Evolutionary conservation across 371 early-diverging fungal species (phyloP).

Genomic region (Mortierella sp.): DNA sequence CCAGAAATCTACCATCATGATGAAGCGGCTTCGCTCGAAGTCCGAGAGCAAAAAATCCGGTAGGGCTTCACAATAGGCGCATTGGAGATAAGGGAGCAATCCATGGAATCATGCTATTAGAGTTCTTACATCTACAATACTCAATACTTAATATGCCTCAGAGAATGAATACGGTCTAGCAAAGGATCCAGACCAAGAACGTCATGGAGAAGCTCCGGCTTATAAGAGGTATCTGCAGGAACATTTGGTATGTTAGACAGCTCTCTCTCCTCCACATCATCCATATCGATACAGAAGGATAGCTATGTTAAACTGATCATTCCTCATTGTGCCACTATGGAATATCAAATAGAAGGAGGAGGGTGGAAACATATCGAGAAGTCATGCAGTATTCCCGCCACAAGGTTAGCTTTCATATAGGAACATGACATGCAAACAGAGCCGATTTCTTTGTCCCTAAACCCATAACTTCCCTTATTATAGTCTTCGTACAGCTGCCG

Average conservation of each 20-base stretch:
- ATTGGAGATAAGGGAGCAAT: too few species aligned
- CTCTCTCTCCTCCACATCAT: too few species aligned
- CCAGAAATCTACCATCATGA: slow-evolving; percentile 47
- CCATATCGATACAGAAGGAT: too few species aligned
- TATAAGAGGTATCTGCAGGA: slow-evolving; percentile 31
- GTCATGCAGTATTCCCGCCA: slow-evolving; percentile 5
- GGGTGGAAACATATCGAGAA: neutral
- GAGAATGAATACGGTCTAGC: slow-evolving; percentile 25
- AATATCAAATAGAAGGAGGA: neutral
- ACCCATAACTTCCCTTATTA: too few species aligned
- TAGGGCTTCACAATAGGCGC: too few species aligned
- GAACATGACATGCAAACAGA: neutral
- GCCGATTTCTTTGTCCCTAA: too few species aligned
- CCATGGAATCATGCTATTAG: too few species aligned
- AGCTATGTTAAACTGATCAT: too few species aligned
- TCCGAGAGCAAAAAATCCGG: slow-evolving; percentile 38
- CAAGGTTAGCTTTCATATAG: neutral
- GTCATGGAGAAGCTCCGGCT: slow-evolving; percentile 14
- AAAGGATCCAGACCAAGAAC: slow-evolving; percentile 9
- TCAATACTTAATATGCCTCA: neutral
- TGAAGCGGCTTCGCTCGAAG: slow-evolving; percentile 42
- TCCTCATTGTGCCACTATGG: neutral
- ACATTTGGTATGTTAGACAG: slow-evolving; percentile 15
- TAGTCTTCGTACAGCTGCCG: slow-evolving; percentile 17
- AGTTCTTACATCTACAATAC: too few species aligned